Conservation (phyloP, 1,284 basidiomycete genomes). For the Ustilago crameri region DNA sequence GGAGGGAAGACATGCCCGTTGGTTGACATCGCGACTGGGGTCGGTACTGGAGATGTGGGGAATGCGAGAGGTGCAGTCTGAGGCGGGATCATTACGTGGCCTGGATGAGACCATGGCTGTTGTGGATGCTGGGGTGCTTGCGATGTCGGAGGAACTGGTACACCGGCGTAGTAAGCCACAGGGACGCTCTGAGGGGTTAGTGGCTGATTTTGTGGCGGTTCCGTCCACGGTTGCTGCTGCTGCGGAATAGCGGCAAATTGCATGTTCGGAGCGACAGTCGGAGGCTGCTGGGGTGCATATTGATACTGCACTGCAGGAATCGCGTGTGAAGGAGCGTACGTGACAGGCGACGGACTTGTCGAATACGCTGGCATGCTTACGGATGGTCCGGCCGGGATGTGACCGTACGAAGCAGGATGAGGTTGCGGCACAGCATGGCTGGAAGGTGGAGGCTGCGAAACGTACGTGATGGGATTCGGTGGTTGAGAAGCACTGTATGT, state of each 20-base stretch:
- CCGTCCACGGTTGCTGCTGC: conserved; percentile 15
- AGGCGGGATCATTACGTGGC: conserved; percentile 4
- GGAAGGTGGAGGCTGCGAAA: conserved; percentile 14
- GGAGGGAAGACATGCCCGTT: conserved; percentile 15
- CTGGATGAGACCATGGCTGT: conserved; percentile 22
- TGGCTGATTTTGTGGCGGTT: conserved; percentile 18
- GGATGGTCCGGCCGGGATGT: not conserved
- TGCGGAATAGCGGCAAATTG: conserved; percentile 3
- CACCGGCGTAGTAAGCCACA: conserved; percentile 3
- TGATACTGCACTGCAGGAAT: conserved; percentile 27
- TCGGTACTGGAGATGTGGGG: conserved; percentile 8
- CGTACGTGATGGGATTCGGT: conserved; percentile 8
- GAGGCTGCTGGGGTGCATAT: conserved; percentile 13
- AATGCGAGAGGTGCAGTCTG: conserved; percentile 14
- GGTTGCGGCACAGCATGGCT: conserved; percentile 9
- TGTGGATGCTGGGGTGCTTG: conserved; percentile 1
- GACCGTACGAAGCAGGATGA: conserved; percentile 10
- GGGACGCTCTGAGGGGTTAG: conserved; percentile 9
- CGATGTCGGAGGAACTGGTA: conserved; percentile 6
- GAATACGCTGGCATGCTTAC: conserved; percentile 2
- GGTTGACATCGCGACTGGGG: conserved; percentile 1
- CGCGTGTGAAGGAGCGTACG: conserved; percentile 8
- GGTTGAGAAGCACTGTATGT: conserved; percentile 13
- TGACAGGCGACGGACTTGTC: conserved; percentile 9
- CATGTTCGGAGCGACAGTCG: not conserved